Conservation (phyloP, 2,329 filamentous ascomycete genomes). For the Mariannaea elegans region DNA sequence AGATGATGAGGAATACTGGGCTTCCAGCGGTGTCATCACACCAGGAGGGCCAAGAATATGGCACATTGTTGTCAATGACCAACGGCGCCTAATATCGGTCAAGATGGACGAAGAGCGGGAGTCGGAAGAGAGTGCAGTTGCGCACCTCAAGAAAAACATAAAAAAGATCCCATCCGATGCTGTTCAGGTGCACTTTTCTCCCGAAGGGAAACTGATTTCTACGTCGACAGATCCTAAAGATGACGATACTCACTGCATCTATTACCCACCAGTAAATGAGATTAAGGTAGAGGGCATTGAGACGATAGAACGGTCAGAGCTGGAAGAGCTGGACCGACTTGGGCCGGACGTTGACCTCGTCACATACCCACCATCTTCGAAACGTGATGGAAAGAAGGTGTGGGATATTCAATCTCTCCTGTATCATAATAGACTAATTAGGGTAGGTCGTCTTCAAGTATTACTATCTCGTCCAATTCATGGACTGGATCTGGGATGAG, state of each 20-base stretch:
- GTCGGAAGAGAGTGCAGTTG: conserved; percentile 30
- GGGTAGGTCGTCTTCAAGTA: conserved; percentile 47
- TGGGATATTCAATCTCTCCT: not conserved
- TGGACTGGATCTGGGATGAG: conserved; percentile 44
- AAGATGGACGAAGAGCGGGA: conserved; percentile 41
- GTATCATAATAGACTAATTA: not conserved
- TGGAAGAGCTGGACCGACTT: conserved; percentile 44
- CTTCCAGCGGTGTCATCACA: conserved; percentile 8
- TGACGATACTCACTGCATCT: conserved; percentile 39
- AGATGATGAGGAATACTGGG: conserved; percentile 10
- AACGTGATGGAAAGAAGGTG: not conserved
- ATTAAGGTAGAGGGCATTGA: conserved; percentile 30
- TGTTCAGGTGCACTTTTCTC: conserved; percentile 27
- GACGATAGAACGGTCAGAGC: conserved; percentile 31
- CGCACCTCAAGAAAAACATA: conserved; percentile 36
- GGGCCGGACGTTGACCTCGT: conserved; percentile 41
- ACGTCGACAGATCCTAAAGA: conserved; percentile 36
- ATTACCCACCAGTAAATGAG: conserved; percentile 35
- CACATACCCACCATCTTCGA: conserved; percentile 1
- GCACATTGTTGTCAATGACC: conserved; percentile 41
- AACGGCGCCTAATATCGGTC: conserved; percentile 41
- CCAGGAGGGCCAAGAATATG: conserved; percentile 38
- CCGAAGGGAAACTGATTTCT: conserved; percentile 32
- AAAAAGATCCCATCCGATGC: conserved; percentile 12
- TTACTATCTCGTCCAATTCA: conserved; percentile 37